Evolutionary conservation across 1,284 basidiomycete species (phyloP), one percentile per base, ranked within the genome.

Genomic region (Apiotrichum laibachii): DNA sequence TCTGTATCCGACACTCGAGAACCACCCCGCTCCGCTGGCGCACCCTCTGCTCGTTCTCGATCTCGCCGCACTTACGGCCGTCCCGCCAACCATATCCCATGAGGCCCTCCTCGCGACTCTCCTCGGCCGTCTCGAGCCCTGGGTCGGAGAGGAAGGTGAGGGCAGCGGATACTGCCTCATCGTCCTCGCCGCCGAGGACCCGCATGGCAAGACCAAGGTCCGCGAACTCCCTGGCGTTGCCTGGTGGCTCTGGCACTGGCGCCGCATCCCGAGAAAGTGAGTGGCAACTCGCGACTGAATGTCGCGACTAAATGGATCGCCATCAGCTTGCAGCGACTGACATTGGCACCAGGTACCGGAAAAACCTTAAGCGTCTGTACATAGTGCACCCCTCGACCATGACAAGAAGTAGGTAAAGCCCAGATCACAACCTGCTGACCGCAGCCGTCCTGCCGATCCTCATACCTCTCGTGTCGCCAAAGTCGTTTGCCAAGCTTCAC

Each of bases 291-390:
- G 10, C 4, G n/a, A n/a, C 26, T 31, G 26, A 13, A 10, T 44
- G 10, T 19, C 18, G 2, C n/a, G 10, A 19, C 1, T 9, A n/a
- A 31, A 31, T 31, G 26, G 26, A 31, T 31, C 26, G 26, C 26
- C 26, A 31, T 7, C 26, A 31, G 26, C 1, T 26, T 31, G 40
- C 5, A 21, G 26, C 19, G 5, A 40, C 56, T 60, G 54, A 56
- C 51, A 18, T 49, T 37, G 10, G 12, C 12, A 15, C 12, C 42
- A 75, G 72, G 55, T 71, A 68, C 57, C 63, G 74, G 11, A 76
- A 76, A 57, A 72, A 75, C 46, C 61, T 75, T 26, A 74, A 73
- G 57, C 57, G 70, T 26, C 56, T 76, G 68, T 76, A 75, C 50
- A 70, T 76, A 48, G 68, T 75, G 1, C 73, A 73, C 50, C 72